phyloP scores from a whole-genome alignment of 1,139 yeast genomes.

The Suhomyces taliae region DNA sequence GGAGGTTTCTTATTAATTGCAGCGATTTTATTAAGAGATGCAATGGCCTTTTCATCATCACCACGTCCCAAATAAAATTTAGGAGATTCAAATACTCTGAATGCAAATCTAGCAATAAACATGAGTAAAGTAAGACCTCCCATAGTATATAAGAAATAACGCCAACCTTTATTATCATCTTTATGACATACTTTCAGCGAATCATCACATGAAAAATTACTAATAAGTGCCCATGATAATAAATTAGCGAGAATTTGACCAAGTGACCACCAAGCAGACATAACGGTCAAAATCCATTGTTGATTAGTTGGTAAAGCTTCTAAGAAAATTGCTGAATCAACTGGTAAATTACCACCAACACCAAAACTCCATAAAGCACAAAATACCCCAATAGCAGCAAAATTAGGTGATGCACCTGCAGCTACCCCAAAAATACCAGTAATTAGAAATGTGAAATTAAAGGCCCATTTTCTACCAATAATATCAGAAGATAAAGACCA shows the following conservation, averaged over 20 bases:
- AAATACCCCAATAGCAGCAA: slow-evolving; percentile 41
- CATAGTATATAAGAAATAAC: slow-evolving; percentile 43
- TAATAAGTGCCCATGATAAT: slow-evolving; percentile 42
- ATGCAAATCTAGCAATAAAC: slow-evolving; percentile 36
- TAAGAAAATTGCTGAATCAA: slow-evolving; percentile 45
- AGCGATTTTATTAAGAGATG: slow-evolving; percentile 38
- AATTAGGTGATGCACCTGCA: slow-evolving; percentile 43
- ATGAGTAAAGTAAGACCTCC: slow-evolving; percentile 43
- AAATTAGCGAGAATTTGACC: slow-evolving; percentile 43
- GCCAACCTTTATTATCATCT: slow-evolving; percentile 44
- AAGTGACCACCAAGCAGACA: slow-evolving; percentile 47
- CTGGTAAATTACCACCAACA: slow-evolving; percentile 48
- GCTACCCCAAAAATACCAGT: slow-evolving; percentile 40
- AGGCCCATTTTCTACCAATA: slow-evolving; percentile 46
- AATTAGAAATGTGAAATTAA: slow-evolving; percentile 41
- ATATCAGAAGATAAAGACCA: slow-evolving; percentile 45
- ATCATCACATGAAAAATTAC: slow-evolving; percentile 38
- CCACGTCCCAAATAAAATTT: slow-evolving; percentile 41
- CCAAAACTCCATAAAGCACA: slow-evolving; percentile 46
- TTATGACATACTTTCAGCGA: slow-evolving; percentile 25
- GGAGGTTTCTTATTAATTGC: slow-evolving; percentile 27
- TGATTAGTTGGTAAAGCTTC: slow-evolving; percentile 41
- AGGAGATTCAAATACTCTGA: slow-evolving; percentile 43
- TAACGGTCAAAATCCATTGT: slow-evolving; percentile 43
- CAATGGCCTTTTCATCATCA: slow-evolving; percentile 36